Conservation (phyloP, 2,329 filamentous ascomycete genomes). For the Epichloe hybrida region DNA sequence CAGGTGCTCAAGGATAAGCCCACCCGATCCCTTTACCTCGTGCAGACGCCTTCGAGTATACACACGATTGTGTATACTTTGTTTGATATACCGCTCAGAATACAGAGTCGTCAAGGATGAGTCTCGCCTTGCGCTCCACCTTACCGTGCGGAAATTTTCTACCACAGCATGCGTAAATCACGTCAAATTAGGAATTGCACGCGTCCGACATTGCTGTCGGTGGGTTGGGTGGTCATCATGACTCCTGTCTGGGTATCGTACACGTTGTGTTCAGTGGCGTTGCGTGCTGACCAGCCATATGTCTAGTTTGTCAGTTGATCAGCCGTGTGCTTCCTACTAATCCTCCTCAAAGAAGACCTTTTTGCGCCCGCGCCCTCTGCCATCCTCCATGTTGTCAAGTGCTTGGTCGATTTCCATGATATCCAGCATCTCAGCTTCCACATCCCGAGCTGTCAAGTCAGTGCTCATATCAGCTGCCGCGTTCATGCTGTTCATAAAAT, state of each 20-base stretch:
- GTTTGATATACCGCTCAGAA: slow-evolving; percentile 56
- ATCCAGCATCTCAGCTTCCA: slow-evolving; percentile 49
- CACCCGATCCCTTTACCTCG: slow-evolving; percentile 23
- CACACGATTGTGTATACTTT: background rate
- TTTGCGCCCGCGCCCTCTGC: slow-evolving; percentile 33
- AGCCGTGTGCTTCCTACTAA: slow-evolving; percentile 13
- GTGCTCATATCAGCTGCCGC: slow-evolving; percentile 39
- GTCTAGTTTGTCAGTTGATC: slow-evolving; percentile 12
- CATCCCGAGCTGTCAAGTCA: slow-evolving; percentile 36
- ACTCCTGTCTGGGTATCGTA: slow-evolving; percentile 5
- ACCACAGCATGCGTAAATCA: background rate
- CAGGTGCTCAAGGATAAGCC: slow-evolving; percentile 27
- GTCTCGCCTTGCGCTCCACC: slow-evolving; percentile 66
- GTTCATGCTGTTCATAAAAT: slow-evolving; percentile 37
- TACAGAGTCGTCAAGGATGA: slow-evolving; percentile 63
- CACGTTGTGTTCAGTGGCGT: slow-evolving; percentile 3
- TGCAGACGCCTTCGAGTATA: slow-evolving; percentile 6
- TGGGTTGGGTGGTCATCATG: background rate
- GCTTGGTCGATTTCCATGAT: slow-evolving; percentile 53
- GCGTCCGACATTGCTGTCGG: background rate
- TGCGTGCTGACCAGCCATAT: slow-evolving; percentile 5
- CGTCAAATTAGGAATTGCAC: background rate
- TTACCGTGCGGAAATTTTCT: slow-evolving; percentile 45
- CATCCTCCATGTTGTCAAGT: slow-evolving; percentile 40
- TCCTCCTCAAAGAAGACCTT: slow-evolving; percentile 37